Percentiles rank a stretch among this genome's conserved stretches.
phyloP scores from a whole-genome alignment of 2,329 filamentous ascomycete genomes.

The Cercospora berteroae region DNA sequence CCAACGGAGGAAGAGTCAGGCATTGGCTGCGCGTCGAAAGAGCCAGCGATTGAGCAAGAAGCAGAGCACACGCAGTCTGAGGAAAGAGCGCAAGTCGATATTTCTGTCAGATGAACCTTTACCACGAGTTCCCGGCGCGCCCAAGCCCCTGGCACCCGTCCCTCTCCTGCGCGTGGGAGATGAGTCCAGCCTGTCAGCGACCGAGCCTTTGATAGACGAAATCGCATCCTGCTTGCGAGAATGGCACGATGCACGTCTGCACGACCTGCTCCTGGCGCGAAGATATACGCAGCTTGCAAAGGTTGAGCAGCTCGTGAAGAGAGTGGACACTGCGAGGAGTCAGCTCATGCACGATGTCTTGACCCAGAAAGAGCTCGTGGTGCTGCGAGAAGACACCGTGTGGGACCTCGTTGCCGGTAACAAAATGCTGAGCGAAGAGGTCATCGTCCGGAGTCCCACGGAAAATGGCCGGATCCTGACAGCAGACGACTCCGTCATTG shows the following conservation, averaged over 20 bases:
- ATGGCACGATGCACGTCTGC: conserved; percentile 97
- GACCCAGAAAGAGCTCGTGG: conserved; percentile 78
- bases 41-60: conserved; percentile 35
- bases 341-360: conserved; percentile 93
- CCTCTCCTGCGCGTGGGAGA: conserved; percentile 98
- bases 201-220: conserved; percentile 92
- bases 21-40: conserved; percentile 28
- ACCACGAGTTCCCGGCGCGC: conserved; percentile 60
- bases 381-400: conserved; percentile 80
- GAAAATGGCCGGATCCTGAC: conserved; percentile 83
- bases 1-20: conserved; percentile 34
- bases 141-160: conserved; percentile 84
- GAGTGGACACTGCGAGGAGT: conserved; percentile 79
- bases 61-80: conserved; percentile 27
- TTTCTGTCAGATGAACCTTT: conserved; percentile 28
- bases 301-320: conserved; percentile 74
- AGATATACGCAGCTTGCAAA: conserved; percentile 79
- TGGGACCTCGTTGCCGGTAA: conserved; percentile 95
- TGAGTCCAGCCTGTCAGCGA: conserved; percentile 83
- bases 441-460: conserved; percentile 87
- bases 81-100: conserved; percentile 26
- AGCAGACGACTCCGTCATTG: conserved; percentile 87
- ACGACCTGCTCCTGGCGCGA: conserved; percentile 80
- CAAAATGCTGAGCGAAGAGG: conserved; percentile 87
- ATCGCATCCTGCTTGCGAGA: conserved; percentile 95